phyloP scores from a whole-genome alignment of 2,329 filamentous ascomycete species.

The Septoria petroselini region DNA sequence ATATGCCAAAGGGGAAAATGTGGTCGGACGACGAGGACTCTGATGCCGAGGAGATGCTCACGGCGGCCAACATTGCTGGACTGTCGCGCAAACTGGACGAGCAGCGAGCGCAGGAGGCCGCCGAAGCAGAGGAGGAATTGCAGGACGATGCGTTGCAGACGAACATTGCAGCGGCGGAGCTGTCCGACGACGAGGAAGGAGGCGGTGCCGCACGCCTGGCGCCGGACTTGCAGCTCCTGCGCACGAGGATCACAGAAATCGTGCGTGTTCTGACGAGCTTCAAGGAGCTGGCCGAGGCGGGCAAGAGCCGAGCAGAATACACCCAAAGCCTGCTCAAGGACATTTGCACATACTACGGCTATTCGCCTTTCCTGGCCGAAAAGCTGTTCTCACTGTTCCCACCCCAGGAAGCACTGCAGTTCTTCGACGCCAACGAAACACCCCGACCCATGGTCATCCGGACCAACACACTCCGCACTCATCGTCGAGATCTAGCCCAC shows the following conservation, averaged over 20 bases:
- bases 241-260: constrained; percentile 86
- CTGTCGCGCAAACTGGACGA: constrained; percentile 80
- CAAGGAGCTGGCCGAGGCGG: constrained; percentile 72
- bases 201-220: constrained; percentile 63
- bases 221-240: constrained; percentile 84
- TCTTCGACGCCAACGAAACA: constrained; percentile 98
- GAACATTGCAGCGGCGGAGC: constrained; percentile 76
- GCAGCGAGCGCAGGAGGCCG: constrained; percentile 72
- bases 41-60: constrained; percentile 84
- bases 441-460: constrained; percentile 90
- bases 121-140: constrained; percentile 79
- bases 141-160: constrained; percentile 84
- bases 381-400: constrained; percentile 93
- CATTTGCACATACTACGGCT: constrained; percentile 94
- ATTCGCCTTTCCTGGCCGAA: constrained; percentile 89
- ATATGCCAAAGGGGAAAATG: constrained; percentile 56
- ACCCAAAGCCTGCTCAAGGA: constrained; percentile 82
- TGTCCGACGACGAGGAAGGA: constrained; percentile 59
- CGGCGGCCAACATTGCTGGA: constrained; percentile 92
- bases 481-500: constrained; percentile 78
- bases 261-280: constrained; percentile 90
- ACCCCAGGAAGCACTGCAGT: constrained; percentile 89
- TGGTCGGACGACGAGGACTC: constrained; percentile 94
- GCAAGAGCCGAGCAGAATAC: constrained; percentile 83
- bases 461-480: constrained; percentile 86